Evolutionary conservation across 306 rosid species (phyloP).

Genomic region (Rosa multiflora): DNA sequence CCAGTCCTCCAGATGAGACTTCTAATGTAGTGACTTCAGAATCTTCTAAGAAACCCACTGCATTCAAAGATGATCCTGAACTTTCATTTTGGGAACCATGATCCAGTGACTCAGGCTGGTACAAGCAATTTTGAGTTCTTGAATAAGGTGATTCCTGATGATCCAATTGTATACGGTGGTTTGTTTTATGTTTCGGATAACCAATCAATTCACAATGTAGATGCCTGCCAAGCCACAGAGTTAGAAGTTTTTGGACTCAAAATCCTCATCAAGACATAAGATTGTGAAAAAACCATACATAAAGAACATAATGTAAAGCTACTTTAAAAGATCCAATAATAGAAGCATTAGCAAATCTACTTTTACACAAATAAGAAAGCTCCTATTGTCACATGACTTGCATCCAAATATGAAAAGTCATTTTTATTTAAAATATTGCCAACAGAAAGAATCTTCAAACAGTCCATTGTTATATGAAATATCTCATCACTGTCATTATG

Average conservation of each 20-base stretch:
- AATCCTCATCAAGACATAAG: not conserved
- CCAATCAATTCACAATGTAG: conserved; percentile 58
- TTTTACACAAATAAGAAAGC: not conserved
- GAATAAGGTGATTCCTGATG: not conserved
- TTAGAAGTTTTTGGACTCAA: not conserved
- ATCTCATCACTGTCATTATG: no score
- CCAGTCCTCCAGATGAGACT: not conserved
- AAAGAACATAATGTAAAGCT: not conserved
- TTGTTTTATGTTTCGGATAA: conserved; percentile 24
- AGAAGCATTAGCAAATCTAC: not conserved
- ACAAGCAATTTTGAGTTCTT: not conserved
- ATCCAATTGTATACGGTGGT: not conserved
- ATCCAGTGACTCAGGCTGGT: not conserved
- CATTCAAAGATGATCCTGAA: not conserved
- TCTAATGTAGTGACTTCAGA: not conserved
- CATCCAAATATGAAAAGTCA: not conserved
- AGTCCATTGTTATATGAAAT: not conserved
- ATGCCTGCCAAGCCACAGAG: conserved; percentile 51
- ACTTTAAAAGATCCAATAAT: not conserved
- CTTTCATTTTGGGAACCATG: conserved; percentile 1
- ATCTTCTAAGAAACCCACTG: not conserved
- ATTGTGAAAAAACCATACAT: not conserved
- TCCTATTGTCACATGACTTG: not conserved
- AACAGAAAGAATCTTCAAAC: not conserved
- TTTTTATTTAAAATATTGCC: not conserved